Base-by-base conservation (phyloP, 2,329 filamentous ascomycete species). In the Zelopaecilomyces penicillatus region DNA sequence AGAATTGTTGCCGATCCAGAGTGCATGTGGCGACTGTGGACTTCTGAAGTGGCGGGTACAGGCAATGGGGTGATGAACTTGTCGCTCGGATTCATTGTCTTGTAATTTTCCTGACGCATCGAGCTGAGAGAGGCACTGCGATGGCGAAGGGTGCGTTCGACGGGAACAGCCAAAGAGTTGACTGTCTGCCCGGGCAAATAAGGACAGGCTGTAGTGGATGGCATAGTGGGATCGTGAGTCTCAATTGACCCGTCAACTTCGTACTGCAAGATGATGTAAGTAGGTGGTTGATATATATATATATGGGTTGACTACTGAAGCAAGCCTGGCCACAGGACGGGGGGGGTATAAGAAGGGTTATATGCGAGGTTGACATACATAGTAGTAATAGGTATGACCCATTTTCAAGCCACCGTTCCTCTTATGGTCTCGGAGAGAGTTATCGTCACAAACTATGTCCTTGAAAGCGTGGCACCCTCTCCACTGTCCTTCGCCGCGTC, bases 351-450 rank as follows among this genome's bases (percentile, higher is more conserved):
- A 29, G 26, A 32, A 30, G 19, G 50, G 42, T 42, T 43, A 44
- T 52, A 55, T 45, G 49, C 42, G 46, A 46, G 41, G 37, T 26
- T 41, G 37, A 41, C 39, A 30, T 71, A 94, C 88, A 67, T 93
- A 96, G 72, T 95, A 97, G 76, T 91, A 96, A 66, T 96, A 96
- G 11, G 84, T 93, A 48, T 85, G 81, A 37, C 90, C 90, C 86
- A 95, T 95, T 65, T 85, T 93, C 52, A 96, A 74, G 42, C 85
- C 90, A 46, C 89, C 89, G 54, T 78, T 78, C 55, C 87, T 78
- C 68, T 72, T 54, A 66, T 70, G 49, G 39, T 47, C 47, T 48
- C 49, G 53, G 42, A 70, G 64, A 40, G 71, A 62, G 48, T 83
- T 74, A 46, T 88, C 87, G 65, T 94, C 87, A 56, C 83, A 88